phyloP scores from a whole-genome alignment of 108 stramenopile genomes.

The Cylindrotheca closterium region DNA sequence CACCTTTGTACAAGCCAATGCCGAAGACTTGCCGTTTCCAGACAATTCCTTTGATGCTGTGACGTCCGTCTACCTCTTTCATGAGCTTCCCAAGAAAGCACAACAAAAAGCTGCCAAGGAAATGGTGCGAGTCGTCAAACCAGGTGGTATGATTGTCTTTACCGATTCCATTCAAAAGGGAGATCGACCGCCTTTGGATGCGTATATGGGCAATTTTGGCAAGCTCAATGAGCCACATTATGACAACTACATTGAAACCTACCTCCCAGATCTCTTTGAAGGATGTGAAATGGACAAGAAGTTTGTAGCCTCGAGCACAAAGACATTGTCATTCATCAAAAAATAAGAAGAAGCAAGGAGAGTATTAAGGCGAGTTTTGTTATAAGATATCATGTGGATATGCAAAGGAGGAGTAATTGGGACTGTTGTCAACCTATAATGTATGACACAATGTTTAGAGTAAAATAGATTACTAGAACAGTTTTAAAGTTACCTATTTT shows the following conservation, averaged over 20 bases:
- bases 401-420: too few relatives aligned
- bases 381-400: too few relatives aligned
- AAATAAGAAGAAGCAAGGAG: too few relatives aligned
- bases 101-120: conserved; percentile 26
- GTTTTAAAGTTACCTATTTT: too few relatives aligned
- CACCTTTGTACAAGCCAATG: conserved; percentile 46
- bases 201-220: conserved; percentile 19
- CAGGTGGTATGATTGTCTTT: conserved; percentile 39
- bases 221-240: conserved; percentile 54
- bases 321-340: neutral
- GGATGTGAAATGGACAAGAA: neutral
- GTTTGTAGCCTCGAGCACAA: neutral
- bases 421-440: too few relatives aligned
- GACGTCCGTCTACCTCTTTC: conserved; percentile 53
- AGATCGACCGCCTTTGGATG: conserved; percentile 36
- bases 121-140: conserved; percentile 43
- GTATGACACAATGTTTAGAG: too few relatives aligned
- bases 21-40: conserved; percentile 48
- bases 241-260: conserved; percentile 9
- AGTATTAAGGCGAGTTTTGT: too few relatives aligned
- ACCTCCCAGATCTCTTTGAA: neutral
- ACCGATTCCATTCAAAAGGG: conserved; percentile 53
- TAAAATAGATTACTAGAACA: too few relatives aligned
- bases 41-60: conserved; percentile 55
- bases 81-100: conserved; percentile 45